Evolutionary conservation across 805 yeast species (phyloP), one percentile per base, ranked within the genome.

Genomic region (Kazachstania africana): DNA sequence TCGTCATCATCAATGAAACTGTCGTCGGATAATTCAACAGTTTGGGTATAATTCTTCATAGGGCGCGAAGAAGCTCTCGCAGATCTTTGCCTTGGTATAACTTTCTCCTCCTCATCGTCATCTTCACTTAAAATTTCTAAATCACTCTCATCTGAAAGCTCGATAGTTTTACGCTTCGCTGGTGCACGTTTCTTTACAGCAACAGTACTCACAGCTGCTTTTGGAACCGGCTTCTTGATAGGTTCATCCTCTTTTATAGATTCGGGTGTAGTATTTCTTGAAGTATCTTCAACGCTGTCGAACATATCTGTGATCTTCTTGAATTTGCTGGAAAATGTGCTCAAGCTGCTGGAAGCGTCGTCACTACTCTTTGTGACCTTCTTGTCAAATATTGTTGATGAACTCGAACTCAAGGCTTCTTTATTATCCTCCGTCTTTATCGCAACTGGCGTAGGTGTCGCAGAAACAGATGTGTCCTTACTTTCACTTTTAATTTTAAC

Each of bases 311-410:
- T 43, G 3, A 56, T 28, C 31, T 55, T 45, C 28, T 50, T 54
- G 29, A 54, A 54, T 34, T 44, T 51, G 34, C 42, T 48, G 1
- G 59, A 50, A 27, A 54, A 53, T 6, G 48, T 31, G 30, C 57
- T 50, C 24, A 52, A 29, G 10, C 37, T 39, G 5, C 31, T 39
- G 6, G 29, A 35, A 8, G 34, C 34, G 2, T 32, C 40, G 22
- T 39, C 36, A n/a, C 35, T 38, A 8, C 35, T 44, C 12, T 36
- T 31, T 22, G 43, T 42, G 6, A 23, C 28, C 4, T 24, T 20
- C 6, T 34, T 30, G 26, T 46, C 51, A 29, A 46, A 46, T 12
- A 48, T 32, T 1, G 53, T 46, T 8, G 43, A 29, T 6, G 44
- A n/a, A 6, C 12, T 27, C 5, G 35, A 26, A 4, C 18, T 29